Percentiles rank a stretch among this genome's conserved stretches.
These are phyloP conservation scores for Penicillium bovifimosum DNA, from an alignment of 495 filamentous ascomycete species.

Conservation along the genomic window DNA sequence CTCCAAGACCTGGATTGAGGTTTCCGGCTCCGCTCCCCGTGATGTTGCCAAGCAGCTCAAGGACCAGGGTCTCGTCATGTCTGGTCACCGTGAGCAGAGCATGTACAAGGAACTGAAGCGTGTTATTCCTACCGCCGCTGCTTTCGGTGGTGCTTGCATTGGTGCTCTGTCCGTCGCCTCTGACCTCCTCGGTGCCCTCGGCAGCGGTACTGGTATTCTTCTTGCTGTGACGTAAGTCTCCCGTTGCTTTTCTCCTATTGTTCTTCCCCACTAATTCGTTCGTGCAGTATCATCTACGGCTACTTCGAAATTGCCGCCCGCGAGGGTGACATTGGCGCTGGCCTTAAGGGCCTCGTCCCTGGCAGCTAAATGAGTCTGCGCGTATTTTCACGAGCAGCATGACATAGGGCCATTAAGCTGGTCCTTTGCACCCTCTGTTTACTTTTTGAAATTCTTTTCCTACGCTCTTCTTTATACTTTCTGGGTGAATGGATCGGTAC, in stretches of 20 bases:
- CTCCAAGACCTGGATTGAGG: conserved; percentile 99
- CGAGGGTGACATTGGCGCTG: conserved; percentile 83
- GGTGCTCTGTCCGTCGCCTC: conserved; percentile 92
- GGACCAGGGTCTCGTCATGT: conserved; percentile 99
- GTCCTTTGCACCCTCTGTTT: conserved; percentile 21
- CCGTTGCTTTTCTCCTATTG: background rate
- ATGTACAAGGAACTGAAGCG: conserved; percentile 99
- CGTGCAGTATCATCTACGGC: conserved; percentile 84
- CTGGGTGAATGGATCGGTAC: conserved; percentile 20
- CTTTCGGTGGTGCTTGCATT: conserved; percentile 99
- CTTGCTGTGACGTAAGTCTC: conserved; percentile 93
- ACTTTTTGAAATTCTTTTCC: conserved; percentile 25
- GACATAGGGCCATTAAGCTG: conserved; percentile 20
- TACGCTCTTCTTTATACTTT: conserved; percentile 23
- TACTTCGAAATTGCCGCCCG: conserved; percentile 99
- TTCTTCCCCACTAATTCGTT: conserved; percentile 13
- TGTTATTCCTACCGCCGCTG: conserved; percentile 95
- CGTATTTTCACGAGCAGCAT: conserved; percentile 35
- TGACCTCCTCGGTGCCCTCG: conserved; percentile 93
- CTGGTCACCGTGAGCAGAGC: conserved; percentile 97
- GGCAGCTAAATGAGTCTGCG: conserved; percentile 38
- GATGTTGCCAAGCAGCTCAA: conserved; percentile 99
- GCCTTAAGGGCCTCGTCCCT: conserved; percentile 81
- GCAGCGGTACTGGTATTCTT: conserved; percentile 94
- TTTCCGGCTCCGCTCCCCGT: conserved; percentile 92